Percentiles rank a stretch among this genome's conserved stretches.
These are phyloP conservation scores for Linnemannia exigua DNA, from an alignment of 192 early-diverging fungal species.

Conservation along the genomic window DNA sequence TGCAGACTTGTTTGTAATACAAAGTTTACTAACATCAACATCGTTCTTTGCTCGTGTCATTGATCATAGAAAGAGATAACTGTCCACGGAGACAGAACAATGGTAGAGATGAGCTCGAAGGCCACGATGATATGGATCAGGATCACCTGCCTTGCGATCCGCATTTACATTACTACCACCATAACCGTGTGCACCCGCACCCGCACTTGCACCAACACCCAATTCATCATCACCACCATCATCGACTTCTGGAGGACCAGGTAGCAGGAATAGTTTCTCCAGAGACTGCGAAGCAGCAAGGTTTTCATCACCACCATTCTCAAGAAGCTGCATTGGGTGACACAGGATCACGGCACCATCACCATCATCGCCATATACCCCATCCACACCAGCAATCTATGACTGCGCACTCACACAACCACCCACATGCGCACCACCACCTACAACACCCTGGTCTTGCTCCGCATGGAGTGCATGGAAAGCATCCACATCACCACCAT, in stretches of 20 bases:
- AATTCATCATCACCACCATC: background rate
- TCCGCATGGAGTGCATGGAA: constrained; percentile 16
- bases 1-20: background rate
- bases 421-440: constrained; percentile 11
- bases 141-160: constrained; percentile 3
- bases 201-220: constrained; percentile 14
- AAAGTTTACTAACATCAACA: background rate
- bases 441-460: constrained; percentile 3
- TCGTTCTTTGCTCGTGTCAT: background rate
- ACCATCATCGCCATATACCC: constrained; percentile 11
- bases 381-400: constrained; percentile 4
- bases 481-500: constrained; percentile 31
- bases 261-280: background rate
- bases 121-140: background rate
- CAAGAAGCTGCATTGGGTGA: background rate
- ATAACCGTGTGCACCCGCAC: background rate
- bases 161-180: background rate
- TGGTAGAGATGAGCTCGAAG: background rate
- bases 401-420: constrained; percentile 9
- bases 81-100: background rate
- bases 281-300: background rate
- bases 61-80: constrained; percentile 4
- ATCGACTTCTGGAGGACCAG: background rate
- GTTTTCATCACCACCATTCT: constrained; percentile 13
- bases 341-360: background rate